Evolutionary conservation across 495 filamentous ascomycete species (phyloP), one percentile per base, ranked within the genome.

Genomic region (Aspergillus incahuasiensis): DNA sequence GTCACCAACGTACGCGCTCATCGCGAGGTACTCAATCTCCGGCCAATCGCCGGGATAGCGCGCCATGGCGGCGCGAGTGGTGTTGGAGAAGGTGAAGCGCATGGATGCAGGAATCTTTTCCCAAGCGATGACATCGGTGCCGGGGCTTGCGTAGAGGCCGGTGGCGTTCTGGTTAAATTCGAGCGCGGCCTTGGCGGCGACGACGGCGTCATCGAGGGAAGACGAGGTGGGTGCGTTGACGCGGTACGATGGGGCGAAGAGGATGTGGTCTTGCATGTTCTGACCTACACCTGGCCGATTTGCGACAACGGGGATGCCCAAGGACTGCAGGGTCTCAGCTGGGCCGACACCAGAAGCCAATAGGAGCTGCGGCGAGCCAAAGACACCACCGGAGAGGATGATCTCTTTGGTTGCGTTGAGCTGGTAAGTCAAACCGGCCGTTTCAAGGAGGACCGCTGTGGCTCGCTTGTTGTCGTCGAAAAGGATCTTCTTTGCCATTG

Each of bases 41-140:
- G 81, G 82, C 80, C 79, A 83, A 59, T 84, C 81, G 0, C 55
- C 56, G 0, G 79, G 75, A 61, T 47, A 13, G 75, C 64, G 38
- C 59, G 59, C 18, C 15, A 41, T 22, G 8, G 51, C 34, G 34
- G 20, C 12, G 7, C 1, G 35, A 1, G 46, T 48, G 42, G 15
- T 1, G 48, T 34, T 2, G 45, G 30, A 28, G 58, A 59, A 35
- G 24, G 69, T 70, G 11, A 11, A 15, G 0, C 63, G 63, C 5
- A 54, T 28, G 20, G 19, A 3, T 2, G 40, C 8, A 25, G 78
- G 76, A 13, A 78, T 15, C 46, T 78, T 79, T 57, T 80, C 78
- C 64, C 67, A 79, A 54, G 73, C 51, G 66, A 59, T 28, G 52
- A 70, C 30, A 16, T 52, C 59, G 0, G 48, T 32, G 7, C 53